Percentiles rank a stretch among this genome's conserved stretches.
phyloP scores from a whole-genome alignment of 805 yeast species.

The Yamadazyma scolyti region DNA sequence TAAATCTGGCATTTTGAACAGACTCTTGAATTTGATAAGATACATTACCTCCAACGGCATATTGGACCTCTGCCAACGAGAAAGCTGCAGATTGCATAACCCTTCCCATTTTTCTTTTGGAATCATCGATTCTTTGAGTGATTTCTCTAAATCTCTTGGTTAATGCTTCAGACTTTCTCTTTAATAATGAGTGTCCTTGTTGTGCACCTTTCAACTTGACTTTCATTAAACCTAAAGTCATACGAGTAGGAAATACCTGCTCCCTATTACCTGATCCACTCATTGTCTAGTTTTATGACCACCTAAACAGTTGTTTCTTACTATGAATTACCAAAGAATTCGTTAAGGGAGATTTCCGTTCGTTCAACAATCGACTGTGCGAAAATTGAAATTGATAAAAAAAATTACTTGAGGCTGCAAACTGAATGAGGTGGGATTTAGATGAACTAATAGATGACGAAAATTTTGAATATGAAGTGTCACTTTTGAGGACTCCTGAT shows the following conservation, averaged over 20 bases:
- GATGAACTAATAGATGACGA: constrained; percentile 13
- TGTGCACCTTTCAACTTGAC: constrained; percentile 95
- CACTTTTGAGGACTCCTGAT: constrained; percentile 28
- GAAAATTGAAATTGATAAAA: constrained; percentile 3
- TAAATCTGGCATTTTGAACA: constrained; percentile 86
- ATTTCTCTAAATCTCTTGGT: constrained; percentile 96
- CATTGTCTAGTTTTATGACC: too few relatives aligned
- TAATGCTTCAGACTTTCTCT: constrained; percentile 94
- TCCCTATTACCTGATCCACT: constrained; percentile 80
- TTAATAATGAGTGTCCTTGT: constrained; percentile 89
- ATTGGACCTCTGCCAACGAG: constrained; percentile 93
- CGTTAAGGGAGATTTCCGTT: constrained; percentile 4
- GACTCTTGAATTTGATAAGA: constrained; percentile 95
- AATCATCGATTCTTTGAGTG: constrained; percentile 88
- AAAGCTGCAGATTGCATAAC: constrained; percentile 99
- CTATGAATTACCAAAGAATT: too few relatives aligned
- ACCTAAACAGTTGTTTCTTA: too few relatives aligned
- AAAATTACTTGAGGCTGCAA: background rate
- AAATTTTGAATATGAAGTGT: constrained; percentile 35
- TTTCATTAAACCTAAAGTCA: constrained; percentile 95
- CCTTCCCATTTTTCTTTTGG: constrained; percentile 95
- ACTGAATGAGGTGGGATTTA: constrained; percentile 19
- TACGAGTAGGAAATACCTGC: constrained; percentile 95
- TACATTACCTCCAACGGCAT: constrained; percentile 96
- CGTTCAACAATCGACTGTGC: constrained; percentile 4